phyloP scores from a whole-genome alignment of 805 yeast species.

The Candida gorgasii region DNA sequence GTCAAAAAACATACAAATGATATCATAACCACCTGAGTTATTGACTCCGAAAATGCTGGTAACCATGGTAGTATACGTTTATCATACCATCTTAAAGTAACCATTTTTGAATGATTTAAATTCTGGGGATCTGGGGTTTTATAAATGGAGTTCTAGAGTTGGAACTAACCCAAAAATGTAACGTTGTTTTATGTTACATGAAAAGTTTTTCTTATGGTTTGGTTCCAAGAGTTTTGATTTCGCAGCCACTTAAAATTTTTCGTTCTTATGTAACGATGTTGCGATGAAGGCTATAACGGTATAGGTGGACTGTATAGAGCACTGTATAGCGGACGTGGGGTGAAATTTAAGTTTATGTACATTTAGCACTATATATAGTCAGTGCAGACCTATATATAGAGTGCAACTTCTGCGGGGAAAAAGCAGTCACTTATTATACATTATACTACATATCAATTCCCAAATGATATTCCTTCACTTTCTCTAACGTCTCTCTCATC shows the following conservation, averaged over 20 bases:
- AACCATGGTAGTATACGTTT: conserved; percentile 22
- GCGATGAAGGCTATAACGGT: not conserved
- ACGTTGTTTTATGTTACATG: conserved; percentile 3
- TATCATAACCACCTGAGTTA: conserved; percentile 40
- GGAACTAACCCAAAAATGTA: too few species aligned
- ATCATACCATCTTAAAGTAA: conserved; percentile 37
- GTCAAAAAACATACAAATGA: conserved; percentile 50
- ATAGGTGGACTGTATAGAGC: too few species aligned
- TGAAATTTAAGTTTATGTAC: too few species aligned
- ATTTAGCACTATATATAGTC: too few species aligned
- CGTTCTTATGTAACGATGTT: not conserved
- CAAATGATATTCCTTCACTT: not conserved
- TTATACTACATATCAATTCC: conserved; percentile 4
- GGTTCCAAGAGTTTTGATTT: not conserved
- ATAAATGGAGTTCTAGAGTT: not conserved
- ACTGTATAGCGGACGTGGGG: too few species aligned
- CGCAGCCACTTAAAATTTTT: conserved; percentile 5
- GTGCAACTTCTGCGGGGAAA: too few species aligned
- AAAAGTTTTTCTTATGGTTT: not conserved
- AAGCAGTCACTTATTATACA: too few species aligned
- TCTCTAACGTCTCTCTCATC: conserved; percentile 19
- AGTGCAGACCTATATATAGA: too few species aligned
- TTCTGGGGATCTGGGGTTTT: conserved; percentile 7
- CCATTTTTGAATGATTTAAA: not conserved
- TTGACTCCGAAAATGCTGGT: conserved; percentile 39